Evolutionary conservation across 495 filamentous ascomycete genomes (phyloP), one percentile per base, ranked within the genome.

Genomic region (Annulohypoxylon nitens): DNA sequence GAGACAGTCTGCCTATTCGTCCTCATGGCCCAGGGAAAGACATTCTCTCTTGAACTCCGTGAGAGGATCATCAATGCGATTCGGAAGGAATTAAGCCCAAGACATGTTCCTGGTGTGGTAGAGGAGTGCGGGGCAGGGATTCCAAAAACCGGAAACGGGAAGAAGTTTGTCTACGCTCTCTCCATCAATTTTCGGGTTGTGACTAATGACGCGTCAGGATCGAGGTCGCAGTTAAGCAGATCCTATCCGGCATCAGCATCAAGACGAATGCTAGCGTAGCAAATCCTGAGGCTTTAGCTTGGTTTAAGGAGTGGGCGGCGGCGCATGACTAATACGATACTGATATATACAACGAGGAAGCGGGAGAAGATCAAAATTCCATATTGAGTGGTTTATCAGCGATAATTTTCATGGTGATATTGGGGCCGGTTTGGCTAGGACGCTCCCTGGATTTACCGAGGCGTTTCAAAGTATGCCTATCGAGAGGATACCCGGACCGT

Each of bases 181-280:
- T 53, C 2, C 12, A 30, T 33, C 20, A 7, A 3, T 33, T 12
- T 7, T 60, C 12, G 11, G 12, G n/a, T 25, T 3, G 10, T 61
- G 36, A 43, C 66, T 69, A 67, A 73, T 18, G 0, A 36, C 53
- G 60, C 8, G 18, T 43, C 54, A 88, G 87, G 83, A 93, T 97
- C 43, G 94, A 97, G 77, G 92, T 95, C 37, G 92, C 93, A 2
- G 94, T 97, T 26, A 97, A 97, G 83, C 93, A 97, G 83, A 97
- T 97, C 45, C 78, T 97, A n/a, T 95, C 91, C 37, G 94, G 94
- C 7, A 86, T 93, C 76, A 89, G 92, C 60, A 90, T 97, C 62
- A 94, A 93, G 82, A 94, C 93, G 10, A 91, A 91, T 36, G 92
- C 94, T 0, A 94, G 92, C 69, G 94, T 97, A 45, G 93, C 92